A percentile compares a stretch with the other conserved stretches of the same genome.
Conservation (phyloP, 2,329 filamentous ascomycete species). For the Aplosporella prunicola region DNA sequence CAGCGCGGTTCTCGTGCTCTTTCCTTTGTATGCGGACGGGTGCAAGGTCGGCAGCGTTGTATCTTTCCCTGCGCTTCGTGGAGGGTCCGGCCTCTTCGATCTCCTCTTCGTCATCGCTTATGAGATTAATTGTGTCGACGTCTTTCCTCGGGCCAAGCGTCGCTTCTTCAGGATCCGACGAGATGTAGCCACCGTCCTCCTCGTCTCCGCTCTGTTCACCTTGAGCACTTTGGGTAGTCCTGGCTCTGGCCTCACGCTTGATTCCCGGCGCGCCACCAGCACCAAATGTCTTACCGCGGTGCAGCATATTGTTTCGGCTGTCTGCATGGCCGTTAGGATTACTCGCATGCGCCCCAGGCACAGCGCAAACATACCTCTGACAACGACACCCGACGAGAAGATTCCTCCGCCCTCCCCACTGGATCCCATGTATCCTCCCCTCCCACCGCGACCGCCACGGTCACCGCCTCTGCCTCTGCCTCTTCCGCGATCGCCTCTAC, state of each 20-base stretch:
- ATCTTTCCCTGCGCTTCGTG: constrained; percentile 5
- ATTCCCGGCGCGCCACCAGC: background rate
- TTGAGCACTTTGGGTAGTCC: constrained; percentile 17
- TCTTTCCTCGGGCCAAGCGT: constrained; percentile 40
- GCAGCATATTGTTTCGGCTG: too few relatives aligned
- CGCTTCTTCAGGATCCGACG: constrained; percentile 44
- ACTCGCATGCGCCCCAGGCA: too few relatives aligned
- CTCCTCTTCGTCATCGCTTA: constrained; percentile 42
- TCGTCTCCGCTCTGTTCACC: constrained; percentile 18
- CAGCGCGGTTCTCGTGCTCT: constrained; percentile 45
- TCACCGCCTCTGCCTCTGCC: constrained; percentile 22
- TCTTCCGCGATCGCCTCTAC: constrained; percentile 15
- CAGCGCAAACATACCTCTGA: background rate
- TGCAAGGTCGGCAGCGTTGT: constrained; percentile 24
- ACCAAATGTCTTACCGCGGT: constrained; percentile 10
- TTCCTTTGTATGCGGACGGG: constrained; percentile 49
- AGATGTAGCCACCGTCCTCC: constrained; percentile 33
- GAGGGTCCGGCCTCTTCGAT: constrained; percentile 18
- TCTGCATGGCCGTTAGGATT: too few relatives aligned
- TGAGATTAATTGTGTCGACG: constrained; percentile 47
- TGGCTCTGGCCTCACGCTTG: constrained; percentile 4
- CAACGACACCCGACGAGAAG: background rate
- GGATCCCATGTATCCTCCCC: constrained; percentile 33
- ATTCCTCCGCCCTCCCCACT: background rate
- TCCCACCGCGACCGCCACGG: constrained; percentile 19